These are phyloP conservation scores for Oleoguttula mirabilis DNA, from an alignment of 495 filamentous ascomycete genomes.

Conservation along the genomic window DNA sequence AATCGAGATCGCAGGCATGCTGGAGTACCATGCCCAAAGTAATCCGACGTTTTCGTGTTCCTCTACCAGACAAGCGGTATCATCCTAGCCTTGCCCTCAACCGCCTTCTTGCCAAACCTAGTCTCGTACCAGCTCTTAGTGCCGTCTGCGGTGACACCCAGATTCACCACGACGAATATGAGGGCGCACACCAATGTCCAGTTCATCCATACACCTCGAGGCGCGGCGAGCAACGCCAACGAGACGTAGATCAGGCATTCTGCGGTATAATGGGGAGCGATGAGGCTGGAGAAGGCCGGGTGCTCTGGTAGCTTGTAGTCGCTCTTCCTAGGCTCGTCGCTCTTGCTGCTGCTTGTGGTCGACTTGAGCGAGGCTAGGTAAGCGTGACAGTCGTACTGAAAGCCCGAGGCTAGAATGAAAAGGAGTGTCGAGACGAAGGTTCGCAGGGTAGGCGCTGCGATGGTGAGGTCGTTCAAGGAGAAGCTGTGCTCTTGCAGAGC, in stretches of 20 bases:
- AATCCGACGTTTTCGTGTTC: background rate
- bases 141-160: conserved; percentile 66
- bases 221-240: conserved; percentile 64
- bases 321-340: background rate
- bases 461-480: conserved; percentile 12
- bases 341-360: background rate
- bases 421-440: conserved; percentile 48
- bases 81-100: conserved; percentile 66
- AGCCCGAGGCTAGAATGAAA: conserved; percentile 61
- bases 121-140: conserved; percentile 70
- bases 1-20: too few species aligned
- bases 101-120: conserved; percentile 60
- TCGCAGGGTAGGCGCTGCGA: conserved; percentile 42
- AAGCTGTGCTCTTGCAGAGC: conserved; percentile 9
- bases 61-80: conserved; percentile 53
- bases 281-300: conserved; percentile 53
- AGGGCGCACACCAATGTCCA: conserved; percentile 56
- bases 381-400: conserved; percentile 70
- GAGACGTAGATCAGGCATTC: conserved; percentile 76
- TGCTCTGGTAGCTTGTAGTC: conserved; percentile 65
- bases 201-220: conserved; percentile 50
- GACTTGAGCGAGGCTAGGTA: conserved; percentile 62
- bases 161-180: conserved; percentile 64
- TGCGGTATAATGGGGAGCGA: conserved; percentile 87
- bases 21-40: background rate